Evolutionary conservation across 176 grass and related monocot species (phyloP), one percentile per base, ranked within the genome.

Genomic region (Oryza coarctata): DNA sequence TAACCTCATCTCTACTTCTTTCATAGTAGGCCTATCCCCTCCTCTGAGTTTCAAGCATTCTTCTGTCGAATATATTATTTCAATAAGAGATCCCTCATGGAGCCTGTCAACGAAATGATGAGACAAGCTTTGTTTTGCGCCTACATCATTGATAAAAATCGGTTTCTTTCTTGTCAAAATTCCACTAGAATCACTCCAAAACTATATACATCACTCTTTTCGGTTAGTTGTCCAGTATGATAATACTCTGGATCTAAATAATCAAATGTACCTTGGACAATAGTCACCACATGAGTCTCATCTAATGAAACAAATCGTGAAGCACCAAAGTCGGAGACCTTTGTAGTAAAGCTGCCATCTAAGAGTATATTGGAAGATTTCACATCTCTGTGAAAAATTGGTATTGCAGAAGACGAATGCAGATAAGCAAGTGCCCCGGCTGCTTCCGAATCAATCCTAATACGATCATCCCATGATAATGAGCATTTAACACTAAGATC

Each of bases 201-300:
- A 30, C 83, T 94, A 40, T 87, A 93, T 9, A 90, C 85, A 55
- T 93, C 91, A 36, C 88, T 94, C 55, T 90, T 90, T 10, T 88
- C 78, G 0, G 73, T 89, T 0, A 91, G 10, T 64, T 84, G 47
- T 1, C 92, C 75, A 0, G 83, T 89, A 44, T 84, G 22, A 58
- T 87, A 89, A 45, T 90, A 86, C 61, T 86, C 39, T 0, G 78
- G 84, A 6, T 87, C 89, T 69, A 87, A 49, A 43, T 91, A 91
- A 20, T 85, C 89, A 14, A 87, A 71, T 3, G 82, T 82, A 28
- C 86, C 92, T 84, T 89, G 92, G 1, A 91, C 92, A 55, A 82
- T 70, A 6, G 92, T 91, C 10, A 90, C 74, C 6, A 89, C 84
- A 70, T 86, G 89, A 32, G 82, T 91, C 3, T 88, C 75, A 73